Percentiles rank a stretch among this genome's conserved stretches.
Conservation (phyloP, 73 alveolate genomes). For the Blepharisma stoltei region DNA sequence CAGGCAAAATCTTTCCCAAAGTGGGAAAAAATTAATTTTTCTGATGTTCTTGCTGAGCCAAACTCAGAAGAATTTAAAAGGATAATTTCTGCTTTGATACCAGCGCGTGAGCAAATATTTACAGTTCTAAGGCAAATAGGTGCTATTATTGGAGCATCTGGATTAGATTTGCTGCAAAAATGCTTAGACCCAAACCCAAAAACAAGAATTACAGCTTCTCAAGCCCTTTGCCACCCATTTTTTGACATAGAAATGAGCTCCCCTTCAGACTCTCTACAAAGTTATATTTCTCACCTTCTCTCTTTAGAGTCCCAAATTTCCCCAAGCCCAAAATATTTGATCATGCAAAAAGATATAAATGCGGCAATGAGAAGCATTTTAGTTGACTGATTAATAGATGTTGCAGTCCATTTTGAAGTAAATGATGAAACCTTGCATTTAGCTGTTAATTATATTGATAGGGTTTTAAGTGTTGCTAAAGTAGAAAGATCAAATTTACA, state of each 20-base stretch:
- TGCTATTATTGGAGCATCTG: conserved; percentile 53
- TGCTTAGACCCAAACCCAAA: conserved; percentile 57
- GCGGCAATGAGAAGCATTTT: conserved; percentile 87
- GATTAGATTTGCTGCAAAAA: conserved; percentile 60
- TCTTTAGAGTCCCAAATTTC: too few species aligned
- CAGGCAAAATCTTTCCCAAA: conserved; percentile 53
- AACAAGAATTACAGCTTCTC: conserved; percentile 51
- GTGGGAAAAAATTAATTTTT: conserved; percentile 64
- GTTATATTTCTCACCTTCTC: too few species aligned
- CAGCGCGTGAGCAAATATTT: conserved; percentile 57
- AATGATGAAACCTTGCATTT: conserved; percentile 90
- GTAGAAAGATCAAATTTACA: conserved; percentile 72
- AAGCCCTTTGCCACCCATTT: conserved; percentile 70
- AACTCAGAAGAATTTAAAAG: conserved; percentile 46
- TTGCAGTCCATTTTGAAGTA: conserved; percentile 85
- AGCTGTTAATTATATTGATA: conserved; percentile 75
- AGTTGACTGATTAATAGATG: conserved; percentile 97
- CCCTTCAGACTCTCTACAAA: too few species aligned
- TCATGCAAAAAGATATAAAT: conserved; percentile 63
- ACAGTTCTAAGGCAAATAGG: conserved; percentile 44
- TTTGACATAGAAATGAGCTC: conserved; percentile 32
- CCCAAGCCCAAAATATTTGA: conserved; percentile 32
- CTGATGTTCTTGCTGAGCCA: conserved; percentile 27
- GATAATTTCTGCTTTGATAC: conserved; percentile 41
- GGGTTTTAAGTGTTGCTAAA: conserved; percentile 62